Percentiles rank a stretch among this genome's conserved stretches.
Conservation (phyloP, 805 yeast species). For the Teunomyces aglyptinius region DNA sequence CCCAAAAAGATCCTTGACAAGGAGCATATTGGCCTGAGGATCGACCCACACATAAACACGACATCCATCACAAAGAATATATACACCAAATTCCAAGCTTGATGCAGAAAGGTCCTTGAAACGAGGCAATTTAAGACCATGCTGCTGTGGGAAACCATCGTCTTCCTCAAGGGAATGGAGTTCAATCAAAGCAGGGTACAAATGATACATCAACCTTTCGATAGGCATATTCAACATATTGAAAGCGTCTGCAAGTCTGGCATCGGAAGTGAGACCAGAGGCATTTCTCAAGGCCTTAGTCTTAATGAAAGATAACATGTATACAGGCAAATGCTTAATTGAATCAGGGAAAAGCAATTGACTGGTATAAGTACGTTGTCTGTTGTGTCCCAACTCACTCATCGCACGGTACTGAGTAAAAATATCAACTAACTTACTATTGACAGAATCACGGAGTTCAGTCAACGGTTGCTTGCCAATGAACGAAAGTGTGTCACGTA, state of each 20-base stretch:
- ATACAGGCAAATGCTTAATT: slow-evolving; percentile 66
- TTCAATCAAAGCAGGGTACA: slow-evolving; percentile 80
- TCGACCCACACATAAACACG: slow-evolving; percentile 64
- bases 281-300: slow-evolving; percentile 56
- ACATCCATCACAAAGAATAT: slow-evolving; percentile 70
- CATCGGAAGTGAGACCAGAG: slow-evolving; percentile 54
- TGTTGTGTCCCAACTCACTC: slow-evolving; percentile 38
- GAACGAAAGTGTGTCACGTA: slow-evolving; percentile 40
- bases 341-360: slow-evolving; percentile 83
- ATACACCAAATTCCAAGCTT: slow-evolving; percentile 68
- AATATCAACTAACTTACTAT: slow-evolving; percentile 41
- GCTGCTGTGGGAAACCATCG: slow-evolving; percentile 26
- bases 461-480: slow-evolving; percentile 37
- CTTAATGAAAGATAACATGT: slow-evolving; percentile 68
- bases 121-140: slow-evolving; percentile 51
- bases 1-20: slow-evolving; percentile 77
- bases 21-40: slow-evolving; percentile 60
- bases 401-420: slow-evolving; percentile 53
- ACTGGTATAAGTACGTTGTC: slow-evolving; percentile 37
- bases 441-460: slow-evolving; percentile 40
- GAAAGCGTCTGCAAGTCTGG: slow-evolving; percentile 55
- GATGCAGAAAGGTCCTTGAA: slow-evolving; percentile 43
- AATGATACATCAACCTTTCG: slow-evolving; percentile 54
- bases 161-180: slow-evolving; percentile 68
- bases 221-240: slow-evolving; percentile 53